Evolutionary conservation across 805 yeast genomes (phyloP), one percentile per base, ranked within the genome.

Genomic region (Yarrowia phangngaensis): DNA sequence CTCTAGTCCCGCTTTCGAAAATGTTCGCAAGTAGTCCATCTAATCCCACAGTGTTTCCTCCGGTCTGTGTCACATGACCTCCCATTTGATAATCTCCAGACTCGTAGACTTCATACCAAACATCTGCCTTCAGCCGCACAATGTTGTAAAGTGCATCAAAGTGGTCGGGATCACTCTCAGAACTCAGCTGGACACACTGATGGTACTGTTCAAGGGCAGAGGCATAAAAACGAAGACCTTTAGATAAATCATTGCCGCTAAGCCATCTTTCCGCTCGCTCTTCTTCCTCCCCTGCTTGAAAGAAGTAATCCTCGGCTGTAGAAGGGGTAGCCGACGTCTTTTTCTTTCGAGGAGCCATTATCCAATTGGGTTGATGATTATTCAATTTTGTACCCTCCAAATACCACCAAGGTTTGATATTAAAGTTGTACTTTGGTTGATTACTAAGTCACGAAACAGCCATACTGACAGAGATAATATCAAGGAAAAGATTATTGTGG

Each of bases 211-310:
- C 52, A 4, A 62, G 32, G 3, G 53, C 45, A 9, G 72, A 59
- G 1, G 79, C 71, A 24, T 80, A 82, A 55, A 81, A 81, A 29
- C 89, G 61, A 9, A 82, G 61, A 0, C 80, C 75, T 55, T 83
- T 82, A 8, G 82, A 65, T 5, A 80, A 60, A 56, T 82, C 89
- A 15, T 53, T 55, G 0, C 85, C 77, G 1, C 76, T 68, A 5
- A 77, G 60, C 87, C 88, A 83, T 36, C 89, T 62, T 58, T 82
- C 89, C 0, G 86, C 90, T n/a, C 76, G 72, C 52, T 82, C 89
- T 58, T 82, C 90, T 50, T 76, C 79, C 8, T 67, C 67, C 0
- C 79, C 69, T 1, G 79, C 90, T 43, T 65, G 65, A 23, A 75
- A 78, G n/a, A 80, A 67, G 46, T 58, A 72, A 4, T 79, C 85